A percentile compares a stretch with the other conserved stretches of the same genome.
Evolutionary conservation across 306 rosid species (phyloP).

Genomic region (Castanospermum australe): DNA sequence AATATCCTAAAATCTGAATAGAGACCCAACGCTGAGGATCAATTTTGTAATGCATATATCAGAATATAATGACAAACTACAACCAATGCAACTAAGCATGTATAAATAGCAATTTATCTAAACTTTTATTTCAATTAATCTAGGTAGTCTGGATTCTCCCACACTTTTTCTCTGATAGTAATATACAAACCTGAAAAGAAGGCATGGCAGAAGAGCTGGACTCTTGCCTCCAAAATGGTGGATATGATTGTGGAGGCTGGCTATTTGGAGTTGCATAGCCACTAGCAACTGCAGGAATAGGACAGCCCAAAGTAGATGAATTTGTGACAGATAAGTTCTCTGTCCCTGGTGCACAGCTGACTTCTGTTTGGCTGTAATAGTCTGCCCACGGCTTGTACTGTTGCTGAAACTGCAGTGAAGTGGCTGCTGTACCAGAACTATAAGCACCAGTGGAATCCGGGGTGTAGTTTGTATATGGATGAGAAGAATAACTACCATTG

Average conservation of each 20-base stretch:
- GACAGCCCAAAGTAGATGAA: conserved; percentile 56
- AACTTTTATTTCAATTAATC: conserved; percentile 21
- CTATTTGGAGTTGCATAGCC: conserved; percentile 57
- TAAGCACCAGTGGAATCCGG: conserved; percentile 65
- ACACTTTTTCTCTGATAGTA: conserved; percentile 22
- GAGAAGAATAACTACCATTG: conserved; percentile 68
- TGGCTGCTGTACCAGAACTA: conserved; percentile 60
- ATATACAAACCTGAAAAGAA: conserved; percentile 84
- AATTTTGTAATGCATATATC: background rate
- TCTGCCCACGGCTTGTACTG: conserved; percentile 90
- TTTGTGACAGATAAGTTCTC: conserved; percentile 73
- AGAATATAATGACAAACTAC: background rate
- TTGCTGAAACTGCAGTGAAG: conserved; percentile 72
- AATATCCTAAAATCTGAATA: conserved; percentile 14
- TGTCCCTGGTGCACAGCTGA: conserved; percentile 99
- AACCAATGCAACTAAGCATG: background rate
- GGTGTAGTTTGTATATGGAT: conserved; percentile 72
- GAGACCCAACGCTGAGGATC: background rate
- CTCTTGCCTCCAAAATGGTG: conserved; percentile 81
- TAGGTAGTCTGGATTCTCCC: conserved; percentile 14
- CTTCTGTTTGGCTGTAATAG: conserved; percentile 93
- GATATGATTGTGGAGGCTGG: conserved; percentile 62
- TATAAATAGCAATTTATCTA: background rate
- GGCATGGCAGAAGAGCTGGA: conserved; percentile 61
- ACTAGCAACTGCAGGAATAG: conserved; percentile 57